Evolutionary conservation across 192 early-diverging fungal genomes (phyloP), one percentile per base, ranked within the genome.

Genomic region (Rhizoclosmatium globosum): DNA sequence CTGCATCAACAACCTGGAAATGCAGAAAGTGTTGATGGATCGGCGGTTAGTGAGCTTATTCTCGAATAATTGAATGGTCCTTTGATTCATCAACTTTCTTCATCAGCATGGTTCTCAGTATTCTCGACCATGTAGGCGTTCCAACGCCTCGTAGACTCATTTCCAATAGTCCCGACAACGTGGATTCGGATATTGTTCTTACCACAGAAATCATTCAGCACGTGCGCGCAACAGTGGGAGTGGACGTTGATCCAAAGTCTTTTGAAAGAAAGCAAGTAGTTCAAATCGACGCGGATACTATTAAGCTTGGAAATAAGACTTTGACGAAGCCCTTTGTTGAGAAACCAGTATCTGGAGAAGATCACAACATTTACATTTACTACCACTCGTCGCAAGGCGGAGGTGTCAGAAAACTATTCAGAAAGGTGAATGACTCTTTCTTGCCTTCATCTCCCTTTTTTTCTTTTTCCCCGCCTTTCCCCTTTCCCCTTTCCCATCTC

Each of bases 351-450:
- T 92, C 92, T 43, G 93, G 96, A 38, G 97, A 99, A 83, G 92
- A 99, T 82, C 97, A 99, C 87, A 98, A 98, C 81, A 95, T 99
- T 67, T 91, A 94, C 87, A 96, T 99, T 66, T 98, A 99, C 89
- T 99, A 96, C 82, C 84, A 91, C 19, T 79, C 85, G 21, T 86
- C 87, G 62, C 87, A 90, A 66, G 97, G 97, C 53, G 96, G 97
- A 70, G 85, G 85, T 47, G 81, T 85, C 6, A 68, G 85, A 19
- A 81, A 79, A 53, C 79, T 86, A 43, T 88, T 86, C 67, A 66
- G 85, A 6, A 86, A 88, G 61, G 78, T 76, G 48, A 2, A n/a
- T 56, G 53, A 13, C 67, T 46, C 4, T 44, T 68, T 68, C 15
- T 68, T 68, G 7, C 42, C 17, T 47, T 68, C 17, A 17, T 64